These are phyloP conservation scores for Casuarina cunninghamiana DNA, from an alignment of 306 rosid genomes.

Conservation along the genomic window DNA sequence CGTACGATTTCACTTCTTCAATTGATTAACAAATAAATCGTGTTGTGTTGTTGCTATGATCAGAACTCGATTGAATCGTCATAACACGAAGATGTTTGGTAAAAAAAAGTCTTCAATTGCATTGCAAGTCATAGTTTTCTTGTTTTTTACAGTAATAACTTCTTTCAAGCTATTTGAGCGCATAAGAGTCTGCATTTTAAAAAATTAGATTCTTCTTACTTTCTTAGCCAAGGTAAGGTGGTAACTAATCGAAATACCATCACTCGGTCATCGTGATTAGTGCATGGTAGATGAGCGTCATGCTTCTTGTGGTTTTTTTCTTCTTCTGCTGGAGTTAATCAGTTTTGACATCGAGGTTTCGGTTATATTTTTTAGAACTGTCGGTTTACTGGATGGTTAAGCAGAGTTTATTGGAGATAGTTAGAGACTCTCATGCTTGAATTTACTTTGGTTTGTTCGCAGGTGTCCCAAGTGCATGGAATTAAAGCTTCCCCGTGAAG, in stretches of 20 bases:
- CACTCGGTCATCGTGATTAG: neutral
- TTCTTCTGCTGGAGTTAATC: neutral
- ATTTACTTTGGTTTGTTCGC: neutral
- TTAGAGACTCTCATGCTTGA: neutral
- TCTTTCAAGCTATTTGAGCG: neutral
- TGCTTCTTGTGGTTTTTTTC: neutral
- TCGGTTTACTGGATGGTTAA: neutral
- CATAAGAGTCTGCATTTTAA: neutral
- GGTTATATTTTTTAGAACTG: neutral
- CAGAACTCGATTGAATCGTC: neutral
- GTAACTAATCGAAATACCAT: neutral
- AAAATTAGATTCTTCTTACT: neutral
- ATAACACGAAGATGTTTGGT: neutral
- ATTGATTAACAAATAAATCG: neutral
- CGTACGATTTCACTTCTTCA: neutral
- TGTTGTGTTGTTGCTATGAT: neutral
- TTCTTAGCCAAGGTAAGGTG: neutral
- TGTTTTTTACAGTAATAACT: neutral
- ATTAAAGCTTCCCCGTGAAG: constrained; percentile 87
- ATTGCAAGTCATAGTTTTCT: neutral
- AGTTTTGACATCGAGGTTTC: neutral
- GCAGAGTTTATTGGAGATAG: neutral
- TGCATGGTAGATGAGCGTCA: neutral
- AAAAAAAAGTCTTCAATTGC: neutral
- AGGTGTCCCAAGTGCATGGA: constrained; percentile 96